A percentile compares a stretch with the other conserved stretches of the same genome.
phyloP scores from a whole-genome alignment of 1,139 yeast species.

The Hyphopichia khmerensis region DNA sequence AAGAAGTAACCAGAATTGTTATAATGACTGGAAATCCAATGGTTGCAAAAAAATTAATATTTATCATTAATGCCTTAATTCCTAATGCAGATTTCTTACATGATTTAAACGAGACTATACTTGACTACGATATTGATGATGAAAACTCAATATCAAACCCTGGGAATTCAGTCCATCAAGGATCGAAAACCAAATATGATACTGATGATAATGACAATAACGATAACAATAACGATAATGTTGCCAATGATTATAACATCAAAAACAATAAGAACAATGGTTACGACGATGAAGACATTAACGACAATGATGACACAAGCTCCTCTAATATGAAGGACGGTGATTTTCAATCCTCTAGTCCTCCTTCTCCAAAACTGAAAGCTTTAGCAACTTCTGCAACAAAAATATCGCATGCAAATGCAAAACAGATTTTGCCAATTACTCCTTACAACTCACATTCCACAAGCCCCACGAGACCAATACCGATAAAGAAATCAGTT shows the following conservation, averaged over 20 bases:
- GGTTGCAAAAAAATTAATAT: slow-evolving; percentile 59
- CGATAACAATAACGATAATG: not conserved
- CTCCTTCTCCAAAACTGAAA: not conserved
- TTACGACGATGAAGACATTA: not conserved
- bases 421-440: not conserved
- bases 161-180: no score
- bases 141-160: not conserved
- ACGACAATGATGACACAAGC: not conserved
- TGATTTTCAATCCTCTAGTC: not conserved
- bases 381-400: not conserved
- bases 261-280: not conserved
- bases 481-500: slow-evolving; percentile 24
- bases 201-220: slow-evolving; percentile 1
- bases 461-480: slow-evolving; percentile 16
- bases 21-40: slow-evolving; percentile 61
- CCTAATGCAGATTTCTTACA: slow-evolving; percentile 20
- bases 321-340: not conserved
- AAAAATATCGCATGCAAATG: not conserved
- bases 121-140: not conserved
- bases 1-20: slow-evolving; percentile 47
- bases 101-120: not conserved
- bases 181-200: no score
- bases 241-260: not conserved
- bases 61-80: slow-evolving; percentile 51
- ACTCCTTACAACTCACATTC: slow-evolving; percentile 2